Base-by-base conservation (phyloP, 1,284 basidiomycete genomes). In the Meira miltonrushii region DNA sequence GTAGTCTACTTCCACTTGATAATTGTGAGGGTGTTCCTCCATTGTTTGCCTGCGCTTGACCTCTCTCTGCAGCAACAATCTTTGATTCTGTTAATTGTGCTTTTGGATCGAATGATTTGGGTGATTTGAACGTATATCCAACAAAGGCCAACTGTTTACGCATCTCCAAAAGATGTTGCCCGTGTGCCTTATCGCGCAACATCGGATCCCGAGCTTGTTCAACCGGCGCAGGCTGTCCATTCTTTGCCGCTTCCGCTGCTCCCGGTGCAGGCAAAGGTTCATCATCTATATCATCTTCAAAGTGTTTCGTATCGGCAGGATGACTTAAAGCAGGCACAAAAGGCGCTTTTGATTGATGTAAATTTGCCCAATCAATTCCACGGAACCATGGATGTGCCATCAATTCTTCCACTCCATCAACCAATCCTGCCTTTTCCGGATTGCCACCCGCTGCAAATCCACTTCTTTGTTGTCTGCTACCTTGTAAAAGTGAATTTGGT, bases 131-230 rank as follows among this genome's bases (percentile, higher is more conserved):
- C 12, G 72, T 74, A 55, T 74, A 74, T 1, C 72, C 72, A 55
- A 88, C 89, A 79, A 92, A 92, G 9, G 90, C 90, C 56, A 91
- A 83, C 65, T 87, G 86, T 80, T 97, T 96, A 71, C 93, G 86
- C 67, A 93, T 87, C 74, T 90, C 86, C 69, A 96, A 82, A 61
- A 95, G 86, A 74, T 90, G 85, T 61, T 85, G 83, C 25, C 93
- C 92, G 74, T 95, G 87, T 55, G 86, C 82, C 75, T 86, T 87
- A 80, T 95, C 85, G 56, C 87, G 84, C 56, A 96, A 83, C 73
- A 97, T 81, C 10, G 90, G 91, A 79, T 96, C 93, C 64, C 88
- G 85, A 23, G 91, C 92, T 54, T 86, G 85, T 71, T 92, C 88
- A 1, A 62, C 65, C 2, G 62, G 44, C 21, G 57, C 41, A 39